A percentile compares a stretch with the other conserved stretches of the same genome.
Evolutionary conservation across 2,329 filamentous ascomycete species (phyloP).

Genomic region (Sporothrix phasma): DNA sequence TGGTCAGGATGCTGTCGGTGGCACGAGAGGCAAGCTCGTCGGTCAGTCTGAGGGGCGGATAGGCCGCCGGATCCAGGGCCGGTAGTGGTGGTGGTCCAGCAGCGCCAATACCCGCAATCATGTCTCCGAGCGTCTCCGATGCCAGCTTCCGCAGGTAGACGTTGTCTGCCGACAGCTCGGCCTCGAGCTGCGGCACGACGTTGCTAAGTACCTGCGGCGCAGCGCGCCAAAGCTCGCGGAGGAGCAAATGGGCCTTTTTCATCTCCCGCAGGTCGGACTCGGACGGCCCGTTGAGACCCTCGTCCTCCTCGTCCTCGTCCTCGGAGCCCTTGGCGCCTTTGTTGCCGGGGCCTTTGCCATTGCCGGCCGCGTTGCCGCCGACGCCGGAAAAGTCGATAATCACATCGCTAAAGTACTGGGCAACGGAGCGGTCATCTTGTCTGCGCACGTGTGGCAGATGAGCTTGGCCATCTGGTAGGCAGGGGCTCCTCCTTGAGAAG

Average conservation of each 20-base stretch:
- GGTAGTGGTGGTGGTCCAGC: slow-evolving; percentile 70
- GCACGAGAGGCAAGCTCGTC: slow-evolving; percentile 44
- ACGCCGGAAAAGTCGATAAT: slow-evolving; percentile 75
- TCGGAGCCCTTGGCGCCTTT: slow-evolving; percentile 12
- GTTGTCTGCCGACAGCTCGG: slow-evolving; percentile 84
- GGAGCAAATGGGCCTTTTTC: slow-evolving; percentile 76
- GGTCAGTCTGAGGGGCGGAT: slow-evolving; percentile 62
- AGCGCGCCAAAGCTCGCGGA: slow-evolving; percentile 89
- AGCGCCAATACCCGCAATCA: slow-evolving; percentile 86
- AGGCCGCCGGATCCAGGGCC: slow-evolving; percentile 68
- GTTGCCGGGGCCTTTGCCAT: slow-evolving; percentile 3
- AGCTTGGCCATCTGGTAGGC: slow-evolving; percentile 96
- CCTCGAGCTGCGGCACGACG: slow-evolving; percentile 86
- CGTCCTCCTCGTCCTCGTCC: slow-evolving; percentile 54
- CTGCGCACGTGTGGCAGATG: slow-evolving; percentile 77
- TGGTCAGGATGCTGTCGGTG: slow-evolving; percentile 58
- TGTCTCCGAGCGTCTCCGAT: slow-evolving; percentile 89
- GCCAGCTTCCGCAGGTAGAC: slow-evolving; percentile 76
- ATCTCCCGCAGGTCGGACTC: slow-evolving; percentile 82
- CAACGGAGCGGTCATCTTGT: slow-evolving; percentile 95
- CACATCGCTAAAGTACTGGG: slow-evolving; percentile 94
- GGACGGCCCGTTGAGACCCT: slow-evolving; percentile 51
- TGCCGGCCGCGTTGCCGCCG: slow-evolving; percentile 32
- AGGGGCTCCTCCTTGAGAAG: slow-evolving; percentile 80
- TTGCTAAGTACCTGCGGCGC: slow-evolving; percentile 82